Base-by-base conservation (phyloP, 2,329 filamentous ascomycete species). In the Penicillium polonicum region DNA sequence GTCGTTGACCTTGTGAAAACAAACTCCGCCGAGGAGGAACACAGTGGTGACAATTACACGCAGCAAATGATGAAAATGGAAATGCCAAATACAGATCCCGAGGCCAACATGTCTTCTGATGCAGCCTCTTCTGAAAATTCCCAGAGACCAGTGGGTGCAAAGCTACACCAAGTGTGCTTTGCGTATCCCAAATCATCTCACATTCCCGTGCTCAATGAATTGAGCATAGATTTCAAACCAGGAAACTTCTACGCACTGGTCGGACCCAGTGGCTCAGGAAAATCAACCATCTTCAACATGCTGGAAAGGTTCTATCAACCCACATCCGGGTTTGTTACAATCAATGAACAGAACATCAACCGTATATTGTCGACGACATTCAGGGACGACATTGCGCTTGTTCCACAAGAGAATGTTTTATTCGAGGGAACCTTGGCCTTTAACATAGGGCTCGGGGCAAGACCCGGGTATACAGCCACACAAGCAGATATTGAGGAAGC, bases 261-360 rank as follows among this genome's bases (percentile, higher is more conserved):
- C 2, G 86, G 87, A 0, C 84, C 85, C 4, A 87, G 84, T 0
- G 87, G 87, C 2, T 83, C 85, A 1, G 87, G 87, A 0, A 89
- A 89, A 67, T 88, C 84, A 1, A 88, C 86, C 21, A 84, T 87
- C 46, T 80, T 89, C 65, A 80, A 83, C 2, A 67, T 81, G 33
- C 62, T 82, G 3, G 81, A 86, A 66, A 78, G 83, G 7, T 80
- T 87, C 59, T 86, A 86, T 67, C 72, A 68, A 1, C 79, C 83
- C 78, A 35, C 15, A 2, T 35, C 33, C 15, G 33, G 33, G 15
- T 35, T 7, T 35, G 33, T 35, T 35, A 35, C 33, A 35, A 35
- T 35, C 33, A 35, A 35, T 35, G 33, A 17, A 2, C 33, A 35
- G 33, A 35, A 35, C 13, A 35, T 35, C 15, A 35, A 35, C 33